A percentile compares a stretch with the other conserved stretches of the same genome.
Evolutionary conservation across 2,329 filamentous ascomycete species (phyloP).

Genomic region (Calcarisporium arbuscula): DNA sequence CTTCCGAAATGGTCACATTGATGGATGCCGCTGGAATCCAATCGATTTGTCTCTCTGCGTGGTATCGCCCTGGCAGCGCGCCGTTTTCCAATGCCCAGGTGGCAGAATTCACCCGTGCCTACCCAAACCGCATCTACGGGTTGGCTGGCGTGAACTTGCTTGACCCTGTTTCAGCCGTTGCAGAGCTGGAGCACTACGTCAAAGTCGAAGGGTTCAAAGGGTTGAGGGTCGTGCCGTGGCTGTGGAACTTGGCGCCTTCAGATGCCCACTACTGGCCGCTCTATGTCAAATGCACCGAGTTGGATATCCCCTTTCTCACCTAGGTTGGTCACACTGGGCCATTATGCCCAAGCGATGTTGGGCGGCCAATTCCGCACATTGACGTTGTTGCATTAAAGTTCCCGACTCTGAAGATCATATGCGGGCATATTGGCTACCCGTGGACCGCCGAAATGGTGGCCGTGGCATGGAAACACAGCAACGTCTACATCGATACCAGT

Average conservation of each 20-base stretch:
- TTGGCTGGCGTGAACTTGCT: constrained; percentile 8
- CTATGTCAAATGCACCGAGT: constrained; percentile 11
- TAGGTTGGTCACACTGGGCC: constrained; percentile 11
- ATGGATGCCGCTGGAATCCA: constrained; percentile 10
- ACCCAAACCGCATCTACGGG: constrained; percentile 9
- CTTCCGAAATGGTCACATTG: constrained; percentile 7
- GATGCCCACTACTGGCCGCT: constrained; percentile 11
- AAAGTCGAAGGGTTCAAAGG: constrained; percentile 10
- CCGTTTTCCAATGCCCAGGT: constrained; percentile 10
- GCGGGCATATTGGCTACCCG: constrained; percentile 10
- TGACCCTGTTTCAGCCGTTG: constrained; percentile 8
- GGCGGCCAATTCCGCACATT: constrained; percentile 10
- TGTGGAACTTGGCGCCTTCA: constrained; percentile 8
- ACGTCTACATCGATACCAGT: constrained; percentile 11
- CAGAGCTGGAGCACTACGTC: constrained; percentile 10
- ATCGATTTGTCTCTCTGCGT: constrained; percentile 10
- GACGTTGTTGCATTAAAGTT: constrained; percentile 10
- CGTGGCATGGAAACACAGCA: constrained; percentile 10
- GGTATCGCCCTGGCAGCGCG: constrained; percentile 6
- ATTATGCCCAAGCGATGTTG: constrained; percentile 10
- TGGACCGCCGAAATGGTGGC: constrained; percentile 9
- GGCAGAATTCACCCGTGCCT: constrained; percentile 8
- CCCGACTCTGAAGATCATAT: constrained; percentile 8
- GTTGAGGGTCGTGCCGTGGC: constrained; percentile 9
- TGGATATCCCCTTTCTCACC: constrained; percentile 9